Base-by-base conservation (phyloP, 768 basidiomycete species). In the Nidula microcarpa region DNA sequence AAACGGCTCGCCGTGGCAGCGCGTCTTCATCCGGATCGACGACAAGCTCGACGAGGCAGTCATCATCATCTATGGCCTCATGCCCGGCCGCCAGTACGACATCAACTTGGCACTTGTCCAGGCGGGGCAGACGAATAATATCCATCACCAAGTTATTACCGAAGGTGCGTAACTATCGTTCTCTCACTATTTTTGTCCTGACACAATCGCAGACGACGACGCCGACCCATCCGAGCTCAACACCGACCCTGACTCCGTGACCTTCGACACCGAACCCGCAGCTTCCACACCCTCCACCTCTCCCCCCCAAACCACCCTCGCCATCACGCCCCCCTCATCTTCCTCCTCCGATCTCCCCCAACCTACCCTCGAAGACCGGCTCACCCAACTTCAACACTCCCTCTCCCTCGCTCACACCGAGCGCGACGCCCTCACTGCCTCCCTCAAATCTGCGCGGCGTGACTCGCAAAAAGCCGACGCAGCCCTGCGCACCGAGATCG, bases 81-180 rank as follows among this genome's bases (percentile, higher is more conserved):
- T 89, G 74, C 94, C 93, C 3, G 90, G 90, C 1, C 80, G 90
- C 52, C 89, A 91, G 64, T 97, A 97, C 61, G 93, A 97, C 62
- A 85, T 97, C 49, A 90, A 94, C 62, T 73, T 97, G 9, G 86
- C 80, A 1, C 77, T 95, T 33, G 81, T 86, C 6, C 83, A 83
- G 7, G 77, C 77, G 5, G 85, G 83, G 23, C 74, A 81, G 57
- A 67, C 62, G 44, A 0, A 89, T 4, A 41, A 41, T 16, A 41
- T 41, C 4, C 16, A 41, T 16, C 39, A 41, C 39, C 39, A 41
- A 11, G 13, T 11, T 11, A 41, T 23, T 23, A 16, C 89, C 0
- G 85, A 86, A 65, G 79, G 78, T 80, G 60, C 51, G 75, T 48
- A 23, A 4, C 23, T 23, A 23, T 23, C 23, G 23, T 55, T 39